Conservation (phyloP, 345 rosid species). For the Nephelium lappaceum region DNA sequence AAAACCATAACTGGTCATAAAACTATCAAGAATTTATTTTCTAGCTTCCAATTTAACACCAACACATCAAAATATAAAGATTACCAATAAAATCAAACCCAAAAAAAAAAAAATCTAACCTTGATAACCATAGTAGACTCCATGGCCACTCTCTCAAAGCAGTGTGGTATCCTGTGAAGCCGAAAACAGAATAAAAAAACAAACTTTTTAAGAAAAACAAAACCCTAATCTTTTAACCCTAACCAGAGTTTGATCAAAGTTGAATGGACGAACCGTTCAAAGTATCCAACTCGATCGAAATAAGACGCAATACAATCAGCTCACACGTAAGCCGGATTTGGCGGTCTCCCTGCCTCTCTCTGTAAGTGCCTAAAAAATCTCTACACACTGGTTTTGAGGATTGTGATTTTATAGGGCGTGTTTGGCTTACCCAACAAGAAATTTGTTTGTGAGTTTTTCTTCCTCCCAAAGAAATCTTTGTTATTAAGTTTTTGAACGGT, state of each 20-base stretch:
- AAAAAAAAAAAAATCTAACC: conserved; percentile 35
- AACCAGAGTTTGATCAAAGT: neutral
- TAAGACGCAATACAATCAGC: neutral
- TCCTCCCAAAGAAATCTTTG: neutral
- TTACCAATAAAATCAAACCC: neutral
- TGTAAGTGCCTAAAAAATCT: neutral
- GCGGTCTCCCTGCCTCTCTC: neutral
- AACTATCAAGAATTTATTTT: neutral
- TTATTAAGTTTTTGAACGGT: neutral
- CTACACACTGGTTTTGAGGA: no score
- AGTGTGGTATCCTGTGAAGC: conserved; percentile 20
- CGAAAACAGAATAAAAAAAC: neutral
- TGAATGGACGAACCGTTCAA: neutral
- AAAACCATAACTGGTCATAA: neutral
- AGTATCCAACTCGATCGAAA: neutral
- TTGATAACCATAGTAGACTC: conserved; percentile 60
- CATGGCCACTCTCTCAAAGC: conserved; percentile 27
- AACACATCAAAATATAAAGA: neutral
- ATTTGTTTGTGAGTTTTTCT: conserved; percentile 7
- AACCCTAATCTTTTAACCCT: conserved; percentile 23
- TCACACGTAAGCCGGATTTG: conserved; percentile 32
- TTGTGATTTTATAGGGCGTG: neutral
- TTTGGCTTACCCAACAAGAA: conserved; percentile 28
- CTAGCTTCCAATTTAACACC: neutral
- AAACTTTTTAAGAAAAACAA: neutral